Base-by-base conservation (phyloP, 2,329 filamentous ascomycete genomes). In the Aspergillus sp. region DNA sequence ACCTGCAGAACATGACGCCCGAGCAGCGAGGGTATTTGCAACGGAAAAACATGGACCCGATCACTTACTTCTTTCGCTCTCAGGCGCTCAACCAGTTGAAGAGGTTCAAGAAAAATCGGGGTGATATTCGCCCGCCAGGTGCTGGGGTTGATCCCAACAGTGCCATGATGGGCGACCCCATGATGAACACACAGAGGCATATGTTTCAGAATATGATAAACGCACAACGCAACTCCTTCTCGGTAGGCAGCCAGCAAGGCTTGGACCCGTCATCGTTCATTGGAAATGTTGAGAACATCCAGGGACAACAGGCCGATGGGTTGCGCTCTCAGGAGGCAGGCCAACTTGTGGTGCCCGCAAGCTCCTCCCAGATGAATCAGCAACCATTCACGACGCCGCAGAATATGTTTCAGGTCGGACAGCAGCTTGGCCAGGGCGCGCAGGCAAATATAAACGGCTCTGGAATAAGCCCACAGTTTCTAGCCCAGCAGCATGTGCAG, bases 331-430 rank as follows among this genome's bases (percentile, higher is more conserved):
- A 86, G 67, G 84, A 87, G 71, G 83, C 83, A 52, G 86, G 86
- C 8, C 84, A 87, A 63, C 76, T 84, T 45, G 86, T 88, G n/a
- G 86, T 89, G 3, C 86, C 86, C 9, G 86, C 85, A 6, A 89
- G 85, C 72, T 85, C 83, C 67, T 84, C 84, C 55, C 79, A 80
- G 62, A 82, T 80, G 65, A 73, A 75, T 48, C 76, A 78, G 49
- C 69, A 71, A 19, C 74, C 74, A n/a, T 77, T 78, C 61, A 67
- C 76, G 36, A 73, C 73, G 5, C 75, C 78, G 55, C 75, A 77
- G 60, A 78, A 79, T 63, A 74, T 79, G 70, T 73, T 79, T 41
- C 70, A 72, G 54, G 67, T 73, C 25, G 66, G 70, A 17, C 77
- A 81, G 56, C 79, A 78, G 63, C 72, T 78, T 48, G 72, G 73